Conservation (phyloP, 1,139 yeast species). For the Debaryomyces subglobosus region DNA sequence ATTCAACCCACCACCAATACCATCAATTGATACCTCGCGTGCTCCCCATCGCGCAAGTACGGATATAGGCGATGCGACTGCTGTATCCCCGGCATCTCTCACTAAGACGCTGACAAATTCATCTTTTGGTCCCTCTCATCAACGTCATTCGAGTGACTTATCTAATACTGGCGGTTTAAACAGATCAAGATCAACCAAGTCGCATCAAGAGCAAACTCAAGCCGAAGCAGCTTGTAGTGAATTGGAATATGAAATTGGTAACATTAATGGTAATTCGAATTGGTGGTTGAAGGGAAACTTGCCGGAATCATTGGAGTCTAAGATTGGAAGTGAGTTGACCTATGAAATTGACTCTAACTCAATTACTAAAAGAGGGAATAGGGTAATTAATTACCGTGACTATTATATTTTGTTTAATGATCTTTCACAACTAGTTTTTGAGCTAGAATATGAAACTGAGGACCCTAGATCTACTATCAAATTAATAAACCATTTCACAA, state of each 20-base stretch:
- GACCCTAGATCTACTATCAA: conserved; percentile 59
- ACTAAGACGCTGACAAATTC: conserved; percentile 27
- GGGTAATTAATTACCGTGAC: conserved; percentile 56
- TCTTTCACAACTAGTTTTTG: conserved; percentile 66
- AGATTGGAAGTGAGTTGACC: conserved; percentile 50
- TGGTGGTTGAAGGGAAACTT: conserved; percentile 72
- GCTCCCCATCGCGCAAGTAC: conserved; percentile 22
- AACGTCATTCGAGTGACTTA: conserved; percentile 9
- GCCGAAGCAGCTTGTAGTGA: conserved; percentile 33
- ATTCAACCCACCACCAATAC: conserved; percentile 4
- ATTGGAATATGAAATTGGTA: conserved; percentile 36
- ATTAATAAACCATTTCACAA: conserved; percentile 42
- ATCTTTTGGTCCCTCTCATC: conserved; percentile 25
- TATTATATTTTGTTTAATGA: conserved; percentile 76
- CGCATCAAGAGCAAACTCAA: conserved; percentile 26
- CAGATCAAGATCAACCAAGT: conserved; percentile 23
- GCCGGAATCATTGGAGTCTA: conserved; percentile 56
- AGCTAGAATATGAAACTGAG: conserved; percentile 55
- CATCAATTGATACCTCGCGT: conserved; percentile 1
- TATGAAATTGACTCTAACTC: conserved; percentile 68
- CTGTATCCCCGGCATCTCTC: conserved; percentile 12
- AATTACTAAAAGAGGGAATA: conserved; percentile 60
- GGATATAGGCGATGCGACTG: conserved; percentile 19
- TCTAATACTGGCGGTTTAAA: conserved; percentile 13
- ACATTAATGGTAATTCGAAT: conserved; percentile 35